Base-by-base conservation (phyloP, 176 grass and related monocot species). In the Ananas comosus region DNA sequence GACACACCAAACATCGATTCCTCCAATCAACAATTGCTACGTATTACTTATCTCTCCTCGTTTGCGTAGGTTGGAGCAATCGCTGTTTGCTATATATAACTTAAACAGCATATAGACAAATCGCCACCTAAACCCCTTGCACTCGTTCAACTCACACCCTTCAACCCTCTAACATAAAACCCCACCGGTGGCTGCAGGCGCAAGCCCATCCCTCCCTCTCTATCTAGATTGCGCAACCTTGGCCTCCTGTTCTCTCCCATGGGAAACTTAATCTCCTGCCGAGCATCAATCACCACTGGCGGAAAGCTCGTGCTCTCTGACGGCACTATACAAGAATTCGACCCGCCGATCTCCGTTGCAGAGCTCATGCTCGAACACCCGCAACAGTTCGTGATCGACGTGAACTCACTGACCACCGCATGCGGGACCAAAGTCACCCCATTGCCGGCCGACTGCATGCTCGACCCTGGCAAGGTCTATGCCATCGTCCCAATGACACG, bases 321-420 rank as follows among this genome's bases (percentile, higher is more conserved):
- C 58, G 93, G 93, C 25, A 90, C 79, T 71, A 73, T 87, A 63
- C 74, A 76, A 12, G 78, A 80, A 77, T 64, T 97, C 49, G 80
- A 80, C 63, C 78, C 75, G 68, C 89, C 93, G 12, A 88, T 76
- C 67, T 82, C 93, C 16, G 93, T 88, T 10, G 93, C 93, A 3
- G 93, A 97, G 83, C 72, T 97, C 56, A 97, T 97, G 93, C 91
- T 97, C 74, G 84, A 92, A 63, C 84, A 97, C 81, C 93, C 88
- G 12, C 82, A 82, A 56, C 86, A 90, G 75, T 92, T 92, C 76
- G 93, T 97, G 49, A 75, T 92, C 21, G 93, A 97, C 71, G 80
- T 81, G 74, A 83, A 85, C 48, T 70, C 77, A 12, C 81, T 84
- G 57, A 64, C 75, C 14, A 47, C 9, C 3, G 48, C 12, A 17